These are phyloP conservation scores for Xylaria nigripes DNA, from an alignment of 495 filamentous ascomycete genomes.

Conservation along the genomic window DNA sequence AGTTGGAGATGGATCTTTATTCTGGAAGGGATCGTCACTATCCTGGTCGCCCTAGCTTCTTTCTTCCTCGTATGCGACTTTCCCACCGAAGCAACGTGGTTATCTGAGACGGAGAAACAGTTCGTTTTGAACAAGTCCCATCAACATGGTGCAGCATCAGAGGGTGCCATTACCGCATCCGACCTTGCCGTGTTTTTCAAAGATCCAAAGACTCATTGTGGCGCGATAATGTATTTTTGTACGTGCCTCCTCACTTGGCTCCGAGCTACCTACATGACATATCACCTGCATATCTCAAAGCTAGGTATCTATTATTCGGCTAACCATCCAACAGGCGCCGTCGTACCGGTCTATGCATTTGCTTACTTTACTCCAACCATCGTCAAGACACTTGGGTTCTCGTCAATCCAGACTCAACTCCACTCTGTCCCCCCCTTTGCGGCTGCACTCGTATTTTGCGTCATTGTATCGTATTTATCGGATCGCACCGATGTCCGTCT, in stretches of 20 bases:
- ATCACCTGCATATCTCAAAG: too few species aligned
- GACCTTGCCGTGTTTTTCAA: too few species aligned
- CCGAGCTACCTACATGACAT: too few species aligned
- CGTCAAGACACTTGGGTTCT: conserved; percentile 50
- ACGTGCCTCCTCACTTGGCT: not conserved
- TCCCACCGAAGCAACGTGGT: conserved; percentile 46
- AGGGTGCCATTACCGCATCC: too few species aligned
- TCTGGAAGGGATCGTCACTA: conserved; percentile 47
- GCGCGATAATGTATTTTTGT: conserved; percentile 68
- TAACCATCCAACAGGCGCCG: conserved; percentile 31
- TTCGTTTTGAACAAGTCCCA: conserved; percentile 45
- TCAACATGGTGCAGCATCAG: conserved; percentile 46
- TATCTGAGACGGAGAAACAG: conserved; percentile 56
- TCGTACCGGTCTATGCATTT: conserved; percentile 62
- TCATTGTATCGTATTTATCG: conserved; percentile 45
- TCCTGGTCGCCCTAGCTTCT: conserved; percentile 33
- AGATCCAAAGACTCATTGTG: conserved; percentile 50
- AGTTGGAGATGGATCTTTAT: conserved; percentile 42
- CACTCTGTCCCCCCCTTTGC: conserved; percentile 67
- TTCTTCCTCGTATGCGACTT: conserved; percentile 57
- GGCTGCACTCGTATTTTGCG: conserved; percentile 48
- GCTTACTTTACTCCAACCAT: conserved; percentile 57
- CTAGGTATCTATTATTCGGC: not conserved
- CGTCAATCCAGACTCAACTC: conserved; percentile 55
- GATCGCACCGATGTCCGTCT: conserved; percentile 40